Conservation (phyloP, 2,329 filamentous ascomycete species). For the Paraphoma sp. region DNA sequence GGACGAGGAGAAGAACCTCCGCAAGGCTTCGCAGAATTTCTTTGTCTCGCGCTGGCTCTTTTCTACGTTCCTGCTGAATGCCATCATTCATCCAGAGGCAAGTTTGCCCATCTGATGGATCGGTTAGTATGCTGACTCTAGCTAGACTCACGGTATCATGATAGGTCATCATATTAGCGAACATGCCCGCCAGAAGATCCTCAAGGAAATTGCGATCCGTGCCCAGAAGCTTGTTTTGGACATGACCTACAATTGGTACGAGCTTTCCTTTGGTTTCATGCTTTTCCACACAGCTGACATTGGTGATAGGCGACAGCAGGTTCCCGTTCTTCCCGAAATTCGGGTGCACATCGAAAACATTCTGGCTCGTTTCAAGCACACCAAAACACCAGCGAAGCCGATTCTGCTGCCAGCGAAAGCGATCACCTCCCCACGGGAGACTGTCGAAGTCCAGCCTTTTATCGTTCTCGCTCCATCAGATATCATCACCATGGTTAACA, state of each 20-base stretch:
- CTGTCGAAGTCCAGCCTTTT: slow-evolving; percentile 79
- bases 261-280: slow-evolving; percentile 25
- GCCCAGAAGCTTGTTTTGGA: slow-evolving; percentile 82
- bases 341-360: slow-evolving; percentile 76
- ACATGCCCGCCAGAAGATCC: slow-evolving; percentile 79
- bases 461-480: slow-evolving; percentile 82
- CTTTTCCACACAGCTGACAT: slow-evolving; percentile 30
- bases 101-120: slow-evolving; percentile 19
- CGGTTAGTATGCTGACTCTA: slow-evolving; percentile 35
- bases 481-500: slow-evolving; percentile 79
- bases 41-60: slow-evolving; percentile 93
- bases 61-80: slow-evolving; percentile 81
- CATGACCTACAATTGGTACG: slow-evolving; percentile 73
- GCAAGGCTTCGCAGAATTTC: slow-evolving; percentile 76
- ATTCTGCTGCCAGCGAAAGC: slow-evolving; percentile 74
- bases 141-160: slow-evolving; percentile 68
- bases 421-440: slow-evolving; percentile 75
- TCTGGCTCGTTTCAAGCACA: slow-evolving; percentile 64
- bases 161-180: slow-evolving; percentile 92
- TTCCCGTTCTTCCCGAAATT: slow-evolving; percentile 68
- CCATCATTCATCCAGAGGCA: slow-evolving; percentile 89
- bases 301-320: slow-evolving; percentile 60
- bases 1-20: slow-evolving; percentile 70
- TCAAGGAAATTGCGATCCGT: slow-evolving; percentile 77
- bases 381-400: slow-evolving; percentile 54